phyloP scores from a whole-genome alignment of 257 asterid species.

The Fraxinus quadrangulata region DNA sequence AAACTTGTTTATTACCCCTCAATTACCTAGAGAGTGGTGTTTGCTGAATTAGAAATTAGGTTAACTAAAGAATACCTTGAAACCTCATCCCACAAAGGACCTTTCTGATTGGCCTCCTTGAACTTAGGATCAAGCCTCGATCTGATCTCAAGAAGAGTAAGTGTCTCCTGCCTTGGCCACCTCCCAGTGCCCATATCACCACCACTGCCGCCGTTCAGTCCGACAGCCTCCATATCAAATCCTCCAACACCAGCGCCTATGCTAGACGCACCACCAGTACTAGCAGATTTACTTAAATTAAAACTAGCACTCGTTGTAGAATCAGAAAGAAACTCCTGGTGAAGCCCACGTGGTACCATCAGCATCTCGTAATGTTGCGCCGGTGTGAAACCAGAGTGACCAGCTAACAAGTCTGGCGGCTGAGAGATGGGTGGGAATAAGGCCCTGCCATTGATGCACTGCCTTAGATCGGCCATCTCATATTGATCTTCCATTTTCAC shows the following conservation, averaged over 20 bases:
- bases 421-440: constrained; percentile 47
- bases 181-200: constrained; percentile 63
- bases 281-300: constrained; percentile 16
- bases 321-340: constrained; percentile 49
- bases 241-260: constrained; percentile 29
- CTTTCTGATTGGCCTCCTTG: constrained; percentile 94
- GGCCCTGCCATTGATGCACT: constrained; percentile 56
- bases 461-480: constrained; percentile 72
- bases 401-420: constrained; percentile 52
- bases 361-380: constrained; percentile 60
- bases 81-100: constrained; percentile 97
- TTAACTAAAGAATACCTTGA: constrained; percentile 57
- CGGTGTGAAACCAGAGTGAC: constrained; percentile 41
- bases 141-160: constrained; percentile 95
- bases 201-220: constrained; percentile 37
- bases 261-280: constrained; percentile 23
- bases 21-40: constrained; percentile 8
- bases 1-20: not conserved
- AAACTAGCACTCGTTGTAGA: constrained; percentile 21
- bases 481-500: constrained; percentile 71
- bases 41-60: constrained; percentile 28
- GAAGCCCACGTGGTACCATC: constrained; percentile 29
- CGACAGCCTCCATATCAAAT: constrained; percentile 45
- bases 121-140: constrained; percentile 86
- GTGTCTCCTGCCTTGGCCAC: constrained; percentile 99